Percentiles rank a stretch among this genome's conserved stretches.
phyloP scores from a whole-genome alignment of 2,329 filamentous ascomycete species.

The Curvularia sp. region DNA sequence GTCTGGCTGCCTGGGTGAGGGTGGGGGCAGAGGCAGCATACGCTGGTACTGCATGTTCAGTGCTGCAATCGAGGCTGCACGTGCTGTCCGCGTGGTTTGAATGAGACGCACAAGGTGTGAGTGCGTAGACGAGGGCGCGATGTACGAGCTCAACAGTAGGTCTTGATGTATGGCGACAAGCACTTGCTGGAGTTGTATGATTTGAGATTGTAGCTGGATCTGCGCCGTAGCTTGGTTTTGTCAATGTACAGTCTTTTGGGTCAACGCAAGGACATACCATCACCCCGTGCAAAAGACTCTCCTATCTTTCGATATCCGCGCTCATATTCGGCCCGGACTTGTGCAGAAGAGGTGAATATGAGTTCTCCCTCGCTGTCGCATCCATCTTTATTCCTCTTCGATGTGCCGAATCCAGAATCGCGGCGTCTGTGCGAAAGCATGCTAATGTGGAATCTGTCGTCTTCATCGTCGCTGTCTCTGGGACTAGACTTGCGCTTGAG shows the following conservation, averaged over 20 bases:
- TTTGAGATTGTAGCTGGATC: slow-evolving; percentile 43
- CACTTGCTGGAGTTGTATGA: slow-evolving; percentile 43
- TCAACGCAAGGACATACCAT: slow-evolving; percentile 30
- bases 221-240: slow-evolving; percentile 33
- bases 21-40: slow-evolving; percentile 19
- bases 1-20: slow-evolving; percentile 13
- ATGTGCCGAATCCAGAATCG: slow-evolving; percentile 28
- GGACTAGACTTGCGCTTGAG: slow-evolving; percentile 34
- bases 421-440: slow-evolving; percentile 17
- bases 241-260: slow-evolving; percentile 9
- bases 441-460: slow-evolving; percentile 9
- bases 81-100: slow-evolving; percentile 37
- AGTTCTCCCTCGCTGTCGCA: slow-evolving; percentile 42
- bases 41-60: slow-evolving; percentile 41
- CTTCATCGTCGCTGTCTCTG: slow-evolving; percentile 25
- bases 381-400: slow-evolving; percentile 24
- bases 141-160: slow-evolving; percentile 32
- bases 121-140: slow-evolving; percentile 32
- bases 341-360: slow-evolving; percentile 32
- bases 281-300: slow-evolving; percentile 42
- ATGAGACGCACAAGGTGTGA: slow-evolving; percentile 41
- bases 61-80: slow-evolving; percentile 39
- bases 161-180: slow-evolving; percentile 43
- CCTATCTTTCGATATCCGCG: slow-evolving; percentile 40
- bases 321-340: slow-evolving; percentile 41